Evolutionary conservation across 345 rosid species (phyloP), one percentile per base, ranked within the genome.

Genomic region (Eucalyptus tenuipes): DNA sequence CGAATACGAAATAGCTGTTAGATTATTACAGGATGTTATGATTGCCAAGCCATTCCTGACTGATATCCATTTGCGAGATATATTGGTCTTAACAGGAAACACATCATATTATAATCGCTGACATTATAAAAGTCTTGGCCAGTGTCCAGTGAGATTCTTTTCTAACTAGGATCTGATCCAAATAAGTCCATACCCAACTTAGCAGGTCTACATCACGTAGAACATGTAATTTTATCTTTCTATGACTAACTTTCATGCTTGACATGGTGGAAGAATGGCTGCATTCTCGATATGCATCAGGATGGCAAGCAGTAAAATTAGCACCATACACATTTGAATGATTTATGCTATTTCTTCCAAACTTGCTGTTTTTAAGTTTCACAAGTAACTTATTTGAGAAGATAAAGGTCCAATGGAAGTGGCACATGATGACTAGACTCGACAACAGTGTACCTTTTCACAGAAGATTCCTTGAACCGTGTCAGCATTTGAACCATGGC

Each of bases 401-500:
- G 82, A 75, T 44, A 75, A 37, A 37, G 47, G 82, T 20, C 82
- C 82, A 37, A 75, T 40, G 20, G 47, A 10, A 40, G 82, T 20
- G 45, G 47, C 3, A 40, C 12, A 75, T 75, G 82, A 40, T 75
- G 47, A 71, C 45, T 27, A 57, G 64, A 29, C 42, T 52, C 8
- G 13, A 49, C 14, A 18, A 53, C 44, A 85, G 25, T 37, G 47
- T 90, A 96, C 99, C 99, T 97, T 89, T 89, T 92, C 59, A 94
- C 93, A 86, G 94, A 90, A 80, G 99, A 98, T 89, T 97, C 99
- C 93, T 95, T 98, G 92, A 95, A 97, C 80, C 93, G 94, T 20
- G 98, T 95, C 92, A 98, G 99, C 97, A 95, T 97, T 90, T 97
- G 99, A 89, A 98, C 98, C 98, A 98, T 96, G 44, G 96, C 93